These are phyloP conservation scores for Phytopythium delawarense DNA, from an alignment of 352 stramenopile species.

Conservation along the genomic window DNA sequence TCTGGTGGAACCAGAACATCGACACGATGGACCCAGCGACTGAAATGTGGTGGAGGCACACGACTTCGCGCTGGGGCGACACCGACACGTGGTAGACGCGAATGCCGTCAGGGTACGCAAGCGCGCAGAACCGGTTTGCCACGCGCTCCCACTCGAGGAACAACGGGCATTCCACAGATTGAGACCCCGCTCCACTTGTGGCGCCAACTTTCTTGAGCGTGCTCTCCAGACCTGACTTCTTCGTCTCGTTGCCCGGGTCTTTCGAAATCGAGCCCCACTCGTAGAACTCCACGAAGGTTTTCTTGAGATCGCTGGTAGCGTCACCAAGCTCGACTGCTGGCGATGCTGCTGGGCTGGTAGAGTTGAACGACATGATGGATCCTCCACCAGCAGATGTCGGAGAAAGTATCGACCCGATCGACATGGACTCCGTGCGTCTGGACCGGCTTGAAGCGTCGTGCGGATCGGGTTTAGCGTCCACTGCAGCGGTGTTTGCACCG, in stretches of 20 bases:
- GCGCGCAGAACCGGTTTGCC: conserved; percentile 43
- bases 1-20: conserved; percentile 64
- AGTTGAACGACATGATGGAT: conserved; percentile 19
- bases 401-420: conserved; percentile 40
- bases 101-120: conserved; percentile 46
- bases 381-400: conserved; percentile 18
- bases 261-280: conserved; percentile 35
- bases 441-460: conserved; percentile 34
- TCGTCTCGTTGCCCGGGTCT: neutral
- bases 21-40: conserved; percentile 32
- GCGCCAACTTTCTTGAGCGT: conserved; percentile 21
- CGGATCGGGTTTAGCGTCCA: conserved; percentile 12
- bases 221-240: conserved; percentile 9
- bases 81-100: conserved; percentile 42
- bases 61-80: conserved; percentile 18
- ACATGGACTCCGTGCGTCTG: conserved; percentile 49
- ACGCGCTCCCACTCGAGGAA: conserved; percentile 55
- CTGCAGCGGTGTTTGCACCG: neutral
- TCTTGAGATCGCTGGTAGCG: conserved; percentile 41
- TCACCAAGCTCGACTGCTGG: conserved; percentile 8
- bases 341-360: conserved; percentile 12
- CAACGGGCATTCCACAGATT: conserved; percentile 49
- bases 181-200: neutral
- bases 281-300: conserved; percentile 70
- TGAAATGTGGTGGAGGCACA: conserved; percentile 56